Evolutionary conservation across 805 yeast species (phyloP), one percentile per base, ranked within the genome.

Genomic region (Lachancea sp.): DNA sequence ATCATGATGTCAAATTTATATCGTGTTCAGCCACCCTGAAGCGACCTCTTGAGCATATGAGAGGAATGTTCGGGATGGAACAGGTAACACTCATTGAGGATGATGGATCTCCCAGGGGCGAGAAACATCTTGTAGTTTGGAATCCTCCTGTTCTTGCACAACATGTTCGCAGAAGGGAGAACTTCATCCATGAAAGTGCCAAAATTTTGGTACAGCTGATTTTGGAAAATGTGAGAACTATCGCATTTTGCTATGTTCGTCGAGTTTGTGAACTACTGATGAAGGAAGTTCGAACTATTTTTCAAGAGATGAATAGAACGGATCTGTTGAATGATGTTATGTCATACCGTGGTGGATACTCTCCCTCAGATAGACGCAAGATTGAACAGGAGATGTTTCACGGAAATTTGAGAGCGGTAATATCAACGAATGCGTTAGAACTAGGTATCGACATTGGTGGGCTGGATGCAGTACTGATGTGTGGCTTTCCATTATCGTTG

Each of bases 261-360:
- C 74, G 80, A 45, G 83, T 84, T 2, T 91, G 96, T 63, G 99
- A 93, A 63, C 67, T 86, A 19, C 57, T 93, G 38, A 86, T 91
- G 85, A 85, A 87, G 52, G 91, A 87, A 44, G 83, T 90, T 0
- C 65, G 95, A 42, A 70, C 67, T n/a, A 62, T 71, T 15, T 68
- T 81, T 29, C 66, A 70, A 30, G 71, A 70, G 22, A 55, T 69
- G 38, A 72, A 73, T 27, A 70, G 70, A 51, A 55, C 69, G 11
- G 74, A 75, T 27, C 56, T 78, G 40, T 57, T 72, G 2, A 67
- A 77, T n/a, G 83, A 82, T 46, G 82, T 90, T 2, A 86, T 88
- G 95, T 80, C 95, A 42, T 93, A 93, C 56, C 70, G 99, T 52
- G 99, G 98, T 31, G 99, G 99, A 1, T 93, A 93, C 58, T 79